Base-by-base conservation (phyloP, 345 rosid genomes). In the Citrus trifoliata region DNA sequence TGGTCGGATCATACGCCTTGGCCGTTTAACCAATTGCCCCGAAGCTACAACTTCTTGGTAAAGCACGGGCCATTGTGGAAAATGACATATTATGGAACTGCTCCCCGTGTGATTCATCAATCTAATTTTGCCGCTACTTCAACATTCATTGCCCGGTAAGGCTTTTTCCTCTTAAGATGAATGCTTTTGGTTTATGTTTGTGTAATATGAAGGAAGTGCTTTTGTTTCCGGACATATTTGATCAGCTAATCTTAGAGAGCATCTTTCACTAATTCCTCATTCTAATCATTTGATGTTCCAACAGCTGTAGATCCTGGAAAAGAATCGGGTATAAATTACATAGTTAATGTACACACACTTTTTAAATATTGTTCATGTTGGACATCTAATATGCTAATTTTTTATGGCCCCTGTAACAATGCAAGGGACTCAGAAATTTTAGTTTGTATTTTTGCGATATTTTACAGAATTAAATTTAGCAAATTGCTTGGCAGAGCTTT, bases 1-100 rank as follows among this genome's bases (percentile, higher is more conserved):
- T 96, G 98, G 99, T 79, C 99, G 35, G 99, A 94, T 79, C 99
- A 97, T 81, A 94, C 98, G 0, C 99, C 99, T 38, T 97, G 99
- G 99, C 99, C 99, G 3, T 97, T 97, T 80, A 94, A 97, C 85
- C 99, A 97, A 82, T 86, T 97, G 75, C 99, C 99, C 6, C 89
- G 93, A 75, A 97, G 97, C 88, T 97, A 97, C 78, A 97, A 91
- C 80, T 97, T 97, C 89, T 83, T 97, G 85, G 98, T 97, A 59
- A 97, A 97, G 75, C 98, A 97, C 66, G 96, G 96, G 71, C 82
- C 97, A 24, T 79, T 97, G 56, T 97, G 99, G 98, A 93, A 86
- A 74, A 87, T 97, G 91, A 86, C 98, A 32, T 94, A 97, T 82
- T 97, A 97, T 79, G 98, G 93, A 80, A 84, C 89, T 22, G 92